Evolutionary conservation across 345 rosid genomes (phyloP), one percentile per base, ranked within the genome.

Genomic region (Lenwebbia sp.): DNA sequence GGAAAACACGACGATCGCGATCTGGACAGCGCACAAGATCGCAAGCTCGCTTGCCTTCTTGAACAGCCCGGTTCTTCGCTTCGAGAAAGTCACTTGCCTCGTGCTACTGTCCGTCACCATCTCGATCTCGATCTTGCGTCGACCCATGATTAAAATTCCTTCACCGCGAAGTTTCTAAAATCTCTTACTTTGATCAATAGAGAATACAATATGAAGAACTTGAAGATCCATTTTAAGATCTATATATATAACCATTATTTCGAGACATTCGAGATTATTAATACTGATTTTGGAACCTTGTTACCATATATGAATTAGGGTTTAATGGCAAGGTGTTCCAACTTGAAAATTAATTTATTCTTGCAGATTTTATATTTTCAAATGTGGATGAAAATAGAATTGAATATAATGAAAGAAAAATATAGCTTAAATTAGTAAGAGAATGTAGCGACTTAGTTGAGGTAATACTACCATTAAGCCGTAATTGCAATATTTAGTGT

Each of bases 1-100:
- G 51, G 97, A 94, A 85, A 93, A 94, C 56, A 95, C 95, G 6
- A 95, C 88, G 14, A 94, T 91, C 44, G 93, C 94, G 40, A 94
- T 60, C 75, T 95, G 90, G 6, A 91, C 93, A 4, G 88, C 93
- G 51, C 96, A 93, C 28, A 95, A 89, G 17, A 89, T 91, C 26
- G 93, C 91, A 5, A 93, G 89, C 87, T 93, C 95, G 70, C 90
- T 88, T 1, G 95, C 96, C 85, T 94, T 94, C 93, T 93, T 93
- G 94, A 93, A 94, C 60, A 94, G 85, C 41, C 97, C 96, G 0
- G 88, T 88, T 60, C 95, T 88, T 10, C 97, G 94, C 86, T 93
- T 94, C 7, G 97, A 94, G 76, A 94, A 94, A 49, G 96, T 94
- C 19, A 94, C 97, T 37, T 94, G 95, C 88, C 94, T 88, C 40